Conservation (phyloP, 2,329 filamentous ascomycete species). For the Hypoxylon sp. region DNA sequence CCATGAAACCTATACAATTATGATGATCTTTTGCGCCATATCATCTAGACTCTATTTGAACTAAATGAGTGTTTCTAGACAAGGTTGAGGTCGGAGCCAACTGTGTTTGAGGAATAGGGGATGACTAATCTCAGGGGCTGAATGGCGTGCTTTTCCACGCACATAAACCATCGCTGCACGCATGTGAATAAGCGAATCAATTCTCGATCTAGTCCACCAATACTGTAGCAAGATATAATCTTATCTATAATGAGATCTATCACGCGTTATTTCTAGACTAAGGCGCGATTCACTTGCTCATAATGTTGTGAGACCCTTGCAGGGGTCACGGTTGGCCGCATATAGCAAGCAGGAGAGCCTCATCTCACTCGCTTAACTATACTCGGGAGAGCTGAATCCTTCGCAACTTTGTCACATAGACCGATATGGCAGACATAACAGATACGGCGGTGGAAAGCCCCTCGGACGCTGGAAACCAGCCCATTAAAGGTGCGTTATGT, state of each 20-base stretch:
- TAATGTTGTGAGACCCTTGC: constrained; percentile 5
- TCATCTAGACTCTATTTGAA: neutral
- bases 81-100: neutral
- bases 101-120: constrained; percentile 7
- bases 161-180: constrained; percentile 22
- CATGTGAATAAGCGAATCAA: constrained; percentile 20
- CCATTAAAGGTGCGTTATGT: constrained; percentile 19
- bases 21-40: constrained; percentile 2
- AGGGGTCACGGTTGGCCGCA: neutral
- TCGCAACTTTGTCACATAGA: neutral
- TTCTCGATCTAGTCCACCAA: neutral
- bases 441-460: constrained; percentile 8
- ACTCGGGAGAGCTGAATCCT: neutral
- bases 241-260: constrained; percentile 29
- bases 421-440: constrained; percentile 19
- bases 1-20: constrained; percentile 6
- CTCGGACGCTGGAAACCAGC: neutral
- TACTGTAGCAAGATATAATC: constrained; percentile 5
- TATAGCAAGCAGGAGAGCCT: constrained; percentile 1
- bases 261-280: constrained; percentile 27
- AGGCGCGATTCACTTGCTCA: constrained; percentile 28
- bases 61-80: neutral
- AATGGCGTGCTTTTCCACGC: constrained; percentile 34
- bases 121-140: constrained; percentile 34
- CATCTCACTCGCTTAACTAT: neutral